Evolutionary conservation across 169 alveolate species (phyloP), one percentile per base, ranked within the genome.

Genomic region (Ichthyophthirius multifiliis): DNA sequence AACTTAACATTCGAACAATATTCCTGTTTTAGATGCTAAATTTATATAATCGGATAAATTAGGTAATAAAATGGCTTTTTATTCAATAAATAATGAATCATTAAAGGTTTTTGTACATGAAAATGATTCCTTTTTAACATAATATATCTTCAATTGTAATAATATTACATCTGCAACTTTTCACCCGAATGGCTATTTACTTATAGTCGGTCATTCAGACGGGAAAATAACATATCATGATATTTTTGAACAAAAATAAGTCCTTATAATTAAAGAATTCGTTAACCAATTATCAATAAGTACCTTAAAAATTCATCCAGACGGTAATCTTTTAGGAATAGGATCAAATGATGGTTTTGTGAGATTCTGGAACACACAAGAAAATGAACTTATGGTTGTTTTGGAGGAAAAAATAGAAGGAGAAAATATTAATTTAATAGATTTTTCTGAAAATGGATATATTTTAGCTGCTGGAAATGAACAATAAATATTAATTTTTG

Each of bases 301-400:
- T 9, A 41, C 7, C 13, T 41, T 41, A 9, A 9, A 76, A 41
- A 43, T 81, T 31, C 86, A 81, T 43, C 86, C 86, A 48, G 86
- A 81, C 55, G 86, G 86, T 32, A 18, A 65, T 6, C 30, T 81
- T 35, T 31, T 73, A 23, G 86, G 75, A n/a, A 30, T 81, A 1
- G 86, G 86, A n/a, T 46, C 48, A 20, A 20, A 39, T 31, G 82
- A 81, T 71, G 45, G 76, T 2, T 48, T 45, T 7, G 37, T 81
- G 12, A 71, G 46, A 18, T n/a, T 81, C 5, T 81, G 86, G 86
- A 48, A 44, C 16, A 71, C 55, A 16, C 20, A 39, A 6, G 16
- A 74, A 37, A 34, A 45, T 37, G 46, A 67, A 18, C 20, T 67
- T n/a, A 20, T 67, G 16, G 45, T 62, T 2, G 35, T 32, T 15